These are phyloP conservation scores for Aspergillus eucalypticola DNA, from an alignment of 2,329 filamentous ascomycete genomes.

Conservation along the genomic window DNA sequence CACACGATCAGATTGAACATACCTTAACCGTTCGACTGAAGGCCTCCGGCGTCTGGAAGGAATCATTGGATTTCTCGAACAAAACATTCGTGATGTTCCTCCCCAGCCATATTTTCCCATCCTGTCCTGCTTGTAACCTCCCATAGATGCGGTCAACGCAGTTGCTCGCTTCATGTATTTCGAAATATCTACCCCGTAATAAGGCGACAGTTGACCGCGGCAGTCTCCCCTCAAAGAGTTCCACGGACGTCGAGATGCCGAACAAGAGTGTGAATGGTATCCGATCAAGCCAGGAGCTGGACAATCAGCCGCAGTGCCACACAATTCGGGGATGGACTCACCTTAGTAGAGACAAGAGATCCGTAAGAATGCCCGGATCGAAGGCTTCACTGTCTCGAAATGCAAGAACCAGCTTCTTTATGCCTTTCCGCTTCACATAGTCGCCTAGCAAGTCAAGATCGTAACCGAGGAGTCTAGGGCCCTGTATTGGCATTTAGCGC, in stretches of 20 bases:
- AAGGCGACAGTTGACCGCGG: conserved; percentile 54
- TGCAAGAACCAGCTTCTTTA: conserved; percentile 44
- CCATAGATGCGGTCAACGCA: conserved; percentile 46
- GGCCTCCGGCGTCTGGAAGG: conserved; percentile 60
- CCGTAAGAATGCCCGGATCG: conserved; percentile 45
- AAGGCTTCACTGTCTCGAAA: conserved; percentile 52
- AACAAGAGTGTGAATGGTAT: conserved; percentile 62
- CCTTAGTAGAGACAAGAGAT: conserved; percentile 50
- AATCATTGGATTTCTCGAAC: conserved; percentile 59
- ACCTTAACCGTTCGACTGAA: conserved; percentile 57
- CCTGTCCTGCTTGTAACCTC: conserved; percentile 35
- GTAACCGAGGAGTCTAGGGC: conserved; percentile 46
- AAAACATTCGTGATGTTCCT: conserved; percentile 53
- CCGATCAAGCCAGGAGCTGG: conserved; percentile 61
- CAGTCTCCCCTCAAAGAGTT: conserved; percentile 61
- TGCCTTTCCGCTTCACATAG: conserved; percentile 40
- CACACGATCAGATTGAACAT: conserved; percentile 1
- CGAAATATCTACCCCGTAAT: conserved; percentile 58
- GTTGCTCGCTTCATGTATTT: conserved; percentile 52
- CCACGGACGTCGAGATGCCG: conserved; percentile 63
- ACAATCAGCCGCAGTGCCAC: conserved; percentile 20
- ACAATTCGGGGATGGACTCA: conserved; percentile 29
- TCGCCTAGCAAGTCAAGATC: conserved; percentile 48
- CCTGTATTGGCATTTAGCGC: conserved; percentile 26
- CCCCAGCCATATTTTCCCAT: conserved; percentile 53